Conservation (phyloP, 1,139 yeast species). For the Scheffersomyces quercinus region DNA sequence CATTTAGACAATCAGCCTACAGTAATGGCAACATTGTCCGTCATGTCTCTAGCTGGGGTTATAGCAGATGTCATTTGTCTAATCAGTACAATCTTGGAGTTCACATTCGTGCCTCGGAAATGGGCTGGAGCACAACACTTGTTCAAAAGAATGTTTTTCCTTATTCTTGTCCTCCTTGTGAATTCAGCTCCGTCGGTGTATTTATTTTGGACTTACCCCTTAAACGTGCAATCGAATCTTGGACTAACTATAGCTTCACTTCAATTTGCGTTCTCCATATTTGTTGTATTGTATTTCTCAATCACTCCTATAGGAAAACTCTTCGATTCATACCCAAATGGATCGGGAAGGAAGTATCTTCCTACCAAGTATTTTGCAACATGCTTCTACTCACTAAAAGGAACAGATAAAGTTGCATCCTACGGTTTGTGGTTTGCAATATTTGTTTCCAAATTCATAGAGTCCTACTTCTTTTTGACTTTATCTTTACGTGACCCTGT, state of each 20-base stretch:
- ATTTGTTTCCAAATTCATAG: constrained; percentile 47
- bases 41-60: constrained; percentile 53
- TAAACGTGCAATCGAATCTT: constrained; percentile 22
- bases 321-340: constrained; percentile 27
- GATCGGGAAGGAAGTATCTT: constrained; percentile 25
- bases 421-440: constrained; percentile 49
- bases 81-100: constrained; percentile 44
- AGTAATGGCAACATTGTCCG: constrained; percentile 42
- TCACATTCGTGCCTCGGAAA: constrained; percentile 51
- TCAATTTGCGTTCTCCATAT: constrained; percentile 47
- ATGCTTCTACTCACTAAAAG: constrained; percentile 35
- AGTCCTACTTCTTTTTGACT: constrained; percentile 53
- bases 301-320: constrained; percentile 47
- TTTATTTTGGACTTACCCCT: constrained; percentile 29
- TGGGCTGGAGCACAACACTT: constrained; percentile 57
- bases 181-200: constrained; percentile 45
- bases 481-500: constrained; percentile 48
- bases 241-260: constrained; percentile 39
- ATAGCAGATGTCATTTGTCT: constrained; percentile 47
- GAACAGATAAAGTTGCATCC: constrained; percentile 42
- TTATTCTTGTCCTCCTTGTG: constrained; percentile 27
- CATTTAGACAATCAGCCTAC: constrained; percentile 51
- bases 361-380: constrained; percentile 39
- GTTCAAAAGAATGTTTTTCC: constrained; percentile 31
- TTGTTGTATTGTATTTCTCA: constrained; percentile 45